Percentiles rank a stretch among this genome's conserved stretches.
Evolutionary conservation across 192 early-diverging fungal genomes (phyloP).

Genomic region (Podila clonocystis): DNA sequence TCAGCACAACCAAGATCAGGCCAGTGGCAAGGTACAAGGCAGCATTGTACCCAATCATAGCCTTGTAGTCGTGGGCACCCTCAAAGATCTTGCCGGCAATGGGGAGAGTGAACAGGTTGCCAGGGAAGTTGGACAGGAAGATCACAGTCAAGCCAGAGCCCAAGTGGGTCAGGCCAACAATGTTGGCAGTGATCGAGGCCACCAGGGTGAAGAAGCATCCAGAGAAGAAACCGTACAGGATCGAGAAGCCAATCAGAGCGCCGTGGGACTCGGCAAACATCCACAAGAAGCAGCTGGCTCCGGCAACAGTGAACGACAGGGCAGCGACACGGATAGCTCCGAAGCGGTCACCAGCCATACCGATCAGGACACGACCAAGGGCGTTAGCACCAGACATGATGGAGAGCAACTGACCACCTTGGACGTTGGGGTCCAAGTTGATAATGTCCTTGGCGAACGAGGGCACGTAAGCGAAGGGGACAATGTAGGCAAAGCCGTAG

Average conservation of each 20-base stretch:
- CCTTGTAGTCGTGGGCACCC: constrained; percentile 12
- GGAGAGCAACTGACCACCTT: constrained; percentile 46
- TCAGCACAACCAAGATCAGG: constrained; percentile 18
- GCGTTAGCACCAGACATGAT: constrained; percentile 54
- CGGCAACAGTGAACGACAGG: constrained; percentile 21
- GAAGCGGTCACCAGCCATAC: constrained; percentile 37
- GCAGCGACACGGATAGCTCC: constrained; percentile 47
- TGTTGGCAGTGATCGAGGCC: constrained; percentile 54
- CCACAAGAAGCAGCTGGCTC: constrained; percentile 47
- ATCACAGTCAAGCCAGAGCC: constrained; percentile 51
- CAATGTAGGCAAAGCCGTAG: constrained; percentile 30
- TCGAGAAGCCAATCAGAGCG: constrained; percentile 31
- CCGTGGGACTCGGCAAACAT: constrained; percentile 52
- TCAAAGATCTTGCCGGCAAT: constrained; percentile 46
- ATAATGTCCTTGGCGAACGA: constrained; percentile 27
- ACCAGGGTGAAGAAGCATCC: constrained; percentile 47
- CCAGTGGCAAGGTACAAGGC: constrained; percentile 26
- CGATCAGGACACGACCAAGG: constrained; percentile 38
- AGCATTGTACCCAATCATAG: constrained; percentile 45
- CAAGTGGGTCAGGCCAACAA: constrained; percentile 58
- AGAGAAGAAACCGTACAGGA: constrained; percentile 48
- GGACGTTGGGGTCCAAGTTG: constrained; percentile 37
- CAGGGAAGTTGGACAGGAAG: constrained; percentile 51
- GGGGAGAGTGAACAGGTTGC: constrained; percentile 44
- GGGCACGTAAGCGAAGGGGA: constrained; percentile 29